A percentile compares a stretch with the other conserved stretches of the same genome.
Evolutionary conservation across 2,329 filamentous ascomycete species (phyloP).

Genomic region (Arthrobotrys megalospora): DNA sequence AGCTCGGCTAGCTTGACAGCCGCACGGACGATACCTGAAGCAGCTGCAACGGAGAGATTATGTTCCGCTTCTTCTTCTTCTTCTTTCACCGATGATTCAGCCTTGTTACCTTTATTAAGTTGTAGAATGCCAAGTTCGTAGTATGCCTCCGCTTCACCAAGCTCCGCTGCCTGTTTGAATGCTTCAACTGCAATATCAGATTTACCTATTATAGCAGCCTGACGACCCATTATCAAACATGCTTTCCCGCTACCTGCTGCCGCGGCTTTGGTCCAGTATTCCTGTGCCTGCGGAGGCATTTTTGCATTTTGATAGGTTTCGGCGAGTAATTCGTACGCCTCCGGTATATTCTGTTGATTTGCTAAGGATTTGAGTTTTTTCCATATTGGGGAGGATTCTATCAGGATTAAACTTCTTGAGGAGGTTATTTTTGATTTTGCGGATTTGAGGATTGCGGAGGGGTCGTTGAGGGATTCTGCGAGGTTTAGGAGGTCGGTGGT

Average conservation of each 20-base stretch:
- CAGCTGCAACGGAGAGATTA: constrained; percentile 42
- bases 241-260: constrained; percentile 37
- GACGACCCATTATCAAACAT: constrained; percentile 30
- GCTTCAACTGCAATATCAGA: constrained; percentile 53
- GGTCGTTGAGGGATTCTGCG: constrained; percentile 50
- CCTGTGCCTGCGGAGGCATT: neutral
- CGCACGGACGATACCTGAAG: constrained; percentile 19
- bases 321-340: constrained; percentile 46
- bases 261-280: constrained; percentile 46
- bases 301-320: constrained; percentile 30
- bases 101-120: constrained; percentile 13
- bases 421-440: constrained; percentile 21
- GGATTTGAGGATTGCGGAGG: constrained; percentile 43
- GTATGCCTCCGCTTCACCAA: constrained; percentile 59
- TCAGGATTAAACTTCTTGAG: neutral
- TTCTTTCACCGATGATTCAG: neutral
- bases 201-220: constrained; percentile 24
- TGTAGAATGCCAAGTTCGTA: constrained; percentile 59
- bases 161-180: constrained; percentile 57
- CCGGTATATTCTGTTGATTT: constrained; percentile 15
- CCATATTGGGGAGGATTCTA: constrained; percentile 18
- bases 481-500: constrained; percentile 38
- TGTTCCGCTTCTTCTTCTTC: constrained; percentile 59
- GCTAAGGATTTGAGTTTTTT: constrained; percentile 30
- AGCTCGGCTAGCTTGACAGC: constrained; percentile 38